Percentiles rank a stretch among this genome's conserved stretches.
Conservation (phyloP, 768 basidiomycete species). For the Phlebiopsis gigantea region DNA sequence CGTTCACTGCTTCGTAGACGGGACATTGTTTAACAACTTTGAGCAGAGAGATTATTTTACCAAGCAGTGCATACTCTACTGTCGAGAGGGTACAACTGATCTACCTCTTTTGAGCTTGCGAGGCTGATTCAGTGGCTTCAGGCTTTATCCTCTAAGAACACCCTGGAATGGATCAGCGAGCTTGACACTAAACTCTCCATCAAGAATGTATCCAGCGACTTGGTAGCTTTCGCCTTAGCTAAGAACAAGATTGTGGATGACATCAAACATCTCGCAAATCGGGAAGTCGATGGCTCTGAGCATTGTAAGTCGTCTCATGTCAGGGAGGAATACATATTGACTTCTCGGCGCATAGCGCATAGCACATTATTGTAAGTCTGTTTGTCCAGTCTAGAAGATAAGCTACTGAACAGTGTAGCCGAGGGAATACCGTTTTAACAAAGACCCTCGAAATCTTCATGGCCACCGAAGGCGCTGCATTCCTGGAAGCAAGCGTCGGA, state of each 20-base stretch:
- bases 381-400: constrained; percentile 47
- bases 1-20: constrained; percentile 20
- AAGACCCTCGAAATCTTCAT: constrained; percentile 75
- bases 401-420: constrained; percentile 20
- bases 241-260: constrained; percentile 59
- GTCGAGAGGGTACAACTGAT: constrained; percentile 49
- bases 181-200: constrained; percentile 63
- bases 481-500: constrained; percentile 79
- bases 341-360: constrained; percentile 44
- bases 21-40: constrained; percentile 1
- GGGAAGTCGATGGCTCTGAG: constrained; percentile 66
- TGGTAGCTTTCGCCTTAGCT: constrained; percentile 69
- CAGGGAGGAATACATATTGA: not conserved
- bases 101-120: not conserved
- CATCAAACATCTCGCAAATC: constrained; percentile 61
- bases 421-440: constrained; percentile 49
- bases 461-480: constrained; percentile 74
- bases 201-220: constrained; percentile 46
- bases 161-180: constrained; percentile 71
- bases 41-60: constrained; percentile 77
- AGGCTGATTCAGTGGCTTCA: constrained; percentile 22
- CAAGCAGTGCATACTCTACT: constrained; percentile 54
- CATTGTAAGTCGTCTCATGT: constrained; percentile 42
- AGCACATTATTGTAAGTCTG: constrained; percentile 56
- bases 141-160: constrained; percentile 54